These are phyloP conservation scores for Pyrenophora seminiperda DNA, from an alignment of 2,329 filamentous ascomycete species.

Conservation along the genomic window DNA sequence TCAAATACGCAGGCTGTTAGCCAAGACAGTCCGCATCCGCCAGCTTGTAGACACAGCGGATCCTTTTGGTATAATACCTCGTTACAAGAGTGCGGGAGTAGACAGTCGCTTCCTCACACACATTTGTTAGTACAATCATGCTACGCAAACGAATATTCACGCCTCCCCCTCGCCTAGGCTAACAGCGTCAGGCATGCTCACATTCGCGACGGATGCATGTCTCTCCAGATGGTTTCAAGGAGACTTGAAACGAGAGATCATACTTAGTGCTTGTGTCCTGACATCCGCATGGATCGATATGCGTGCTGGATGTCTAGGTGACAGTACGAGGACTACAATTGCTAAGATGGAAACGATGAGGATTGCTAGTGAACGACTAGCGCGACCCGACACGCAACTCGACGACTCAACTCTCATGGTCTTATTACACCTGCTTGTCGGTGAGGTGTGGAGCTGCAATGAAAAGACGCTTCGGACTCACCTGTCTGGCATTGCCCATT, in stretches of 20 bases:
- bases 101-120: conserved; percentile 24
- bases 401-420: conserved; percentile 37
- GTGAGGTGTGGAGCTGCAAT: conserved; percentile 41
- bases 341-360: conserved; percentile 35
- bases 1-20: conserved; percentile 20
- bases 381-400: conserved; percentile 7
- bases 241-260: conserved; percentile 33
- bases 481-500: conserved; percentile 28
- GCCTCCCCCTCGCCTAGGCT: background rate
- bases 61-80: conserved; percentile 30
- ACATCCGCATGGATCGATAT: conserved; percentile 40
- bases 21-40: conserved; percentile 14
- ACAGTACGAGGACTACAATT: conserved; percentile 33
- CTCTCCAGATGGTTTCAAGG: conserved; percentile 34
- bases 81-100: conserved; percentile 25
- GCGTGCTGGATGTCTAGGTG: conserved; percentile 24
- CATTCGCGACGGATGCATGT: conserved; percentile 29
- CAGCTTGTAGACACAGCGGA: conserved; percentile 28
- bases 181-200: conserved; percentile 22
- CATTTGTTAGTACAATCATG: conserved; percentile 14
- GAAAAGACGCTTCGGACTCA: conserved; percentile 34
- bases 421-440: conserved; percentile 38
- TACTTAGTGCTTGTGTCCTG: conserved; percentile 33
- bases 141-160: too few species aligned
- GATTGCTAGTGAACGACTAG: conserved; percentile 35